These are phyloP conservation scores for Arthrobotrys musiformis DNA, from an alignment of 2,329 filamentous ascomycete species.

Conservation along the genomic window DNA sequence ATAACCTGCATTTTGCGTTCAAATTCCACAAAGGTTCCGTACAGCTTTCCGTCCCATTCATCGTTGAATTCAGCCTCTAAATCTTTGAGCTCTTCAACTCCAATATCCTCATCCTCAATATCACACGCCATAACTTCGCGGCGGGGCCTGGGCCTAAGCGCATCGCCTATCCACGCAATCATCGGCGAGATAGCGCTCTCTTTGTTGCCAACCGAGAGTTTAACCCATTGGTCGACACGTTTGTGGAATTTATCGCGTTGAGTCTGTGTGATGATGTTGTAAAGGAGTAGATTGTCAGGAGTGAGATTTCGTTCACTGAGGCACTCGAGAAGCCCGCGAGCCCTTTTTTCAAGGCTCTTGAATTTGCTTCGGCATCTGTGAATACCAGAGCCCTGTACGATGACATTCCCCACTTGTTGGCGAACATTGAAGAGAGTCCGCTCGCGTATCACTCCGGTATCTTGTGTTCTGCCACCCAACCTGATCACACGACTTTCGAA, in stretches of 20 bases:
- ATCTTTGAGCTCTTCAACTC: slow-evolving; percentile 71
- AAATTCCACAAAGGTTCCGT: slow-evolving; percentile 62
- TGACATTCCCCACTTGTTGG: slow-evolving; percentile 59
- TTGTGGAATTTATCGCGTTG: slow-evolving; percentile 74
- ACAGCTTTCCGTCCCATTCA: slow-evolving; percentile 66
- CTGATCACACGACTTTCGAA: slow-evolving; percentile 74
- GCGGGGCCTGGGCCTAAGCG: slow-evolving; percentile 60
- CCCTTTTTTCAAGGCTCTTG: slow-evolving; percentile 63
- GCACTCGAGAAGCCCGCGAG: slow-evolving; percentile 64
- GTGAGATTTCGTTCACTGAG: slow-evolving; percentile 67
- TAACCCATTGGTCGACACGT: slow-evolving; percentile 60
- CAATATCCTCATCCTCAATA: slow-evolving; percentile 70
- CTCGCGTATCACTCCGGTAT: slow-evolving; percentile 71
- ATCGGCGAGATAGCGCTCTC: slow-evolving; percentile 62
- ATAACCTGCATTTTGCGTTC: slow-evolving; percentile 45
- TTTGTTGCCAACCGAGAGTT: slow-evolving; percentile 60
- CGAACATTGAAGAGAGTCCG: slow-evolving; percentile 75
- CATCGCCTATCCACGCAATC: slow-evolving; percentile 70
- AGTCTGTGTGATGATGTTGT: slow-evolving; percentile 70
- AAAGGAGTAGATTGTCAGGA: slow-evolving; percentile 67
- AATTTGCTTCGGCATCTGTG: slow-evolving; percentile 63
- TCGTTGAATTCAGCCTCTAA: slow-evolving; percentile 70
- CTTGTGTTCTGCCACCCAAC: slow-evolving; percentile 76
- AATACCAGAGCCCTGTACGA: slow-evolving; percentile 63
- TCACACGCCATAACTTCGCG: slow-evolving; percentile 66